Conservation (phyloP, 78 protist genomes). For the Planoprotostelium fungivorum region DNA sequence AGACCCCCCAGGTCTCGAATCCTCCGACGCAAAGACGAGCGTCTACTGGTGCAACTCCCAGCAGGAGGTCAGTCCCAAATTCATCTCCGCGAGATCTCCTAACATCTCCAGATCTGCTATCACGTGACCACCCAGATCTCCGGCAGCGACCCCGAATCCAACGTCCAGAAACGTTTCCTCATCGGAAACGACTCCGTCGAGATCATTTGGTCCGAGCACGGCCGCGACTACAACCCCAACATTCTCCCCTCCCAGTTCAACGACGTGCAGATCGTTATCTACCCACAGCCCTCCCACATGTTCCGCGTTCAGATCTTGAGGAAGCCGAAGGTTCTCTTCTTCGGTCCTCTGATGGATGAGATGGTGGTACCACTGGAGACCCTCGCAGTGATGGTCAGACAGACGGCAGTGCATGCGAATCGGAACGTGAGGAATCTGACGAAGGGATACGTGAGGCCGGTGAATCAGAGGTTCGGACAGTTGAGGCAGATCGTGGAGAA, state of each 20-base stretch:
- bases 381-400: conserved; percentile 70
- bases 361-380: conserved; percentile 20
- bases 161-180: background rate
- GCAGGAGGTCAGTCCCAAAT: background rate
- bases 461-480: background rate
- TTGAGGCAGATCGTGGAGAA: background rate
- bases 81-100: too few species aligned
- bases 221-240: conserved; percentile 47
- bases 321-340: conserved; percentile 29
- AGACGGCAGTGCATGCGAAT: conserved; percentile 72
- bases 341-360: conserved; percentile 68
- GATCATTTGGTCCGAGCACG: conserved; percentile 72
- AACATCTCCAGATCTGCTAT: background rate
- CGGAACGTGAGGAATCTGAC: background rate
- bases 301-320: conserved; percentile 17
- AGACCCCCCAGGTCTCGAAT: too few species aligned
- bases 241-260: conserved; percentile 53
- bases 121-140: background rate
- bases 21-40: too few species aligned
- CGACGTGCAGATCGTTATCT: conserved; percentile 68
- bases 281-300: conserved; percentile 56
- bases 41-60: background rate
- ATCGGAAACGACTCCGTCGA: conserved; percentile 79
- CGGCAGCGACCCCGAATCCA: background rate
- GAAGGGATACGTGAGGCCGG: background rate